A percentile compares a stretch with the other conserved stretches of the same genome.
These are phyloP conservation scores for Globisporangium barbulae DNA, from an alignment of 352 stramenopile genomes.

Conservation along the genomic window DNA sequence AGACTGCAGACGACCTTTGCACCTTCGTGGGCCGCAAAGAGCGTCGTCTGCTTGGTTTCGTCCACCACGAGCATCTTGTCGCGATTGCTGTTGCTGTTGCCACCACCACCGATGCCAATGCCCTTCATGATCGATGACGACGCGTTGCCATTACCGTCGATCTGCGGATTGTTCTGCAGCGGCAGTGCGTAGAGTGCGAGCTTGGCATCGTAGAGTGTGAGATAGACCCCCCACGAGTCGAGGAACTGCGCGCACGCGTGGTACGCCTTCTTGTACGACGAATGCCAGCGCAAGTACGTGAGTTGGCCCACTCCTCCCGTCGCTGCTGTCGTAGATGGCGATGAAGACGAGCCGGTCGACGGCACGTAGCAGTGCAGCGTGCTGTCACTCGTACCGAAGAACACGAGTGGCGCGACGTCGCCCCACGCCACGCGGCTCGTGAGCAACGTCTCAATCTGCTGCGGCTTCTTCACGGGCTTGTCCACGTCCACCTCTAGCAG, in stretches of 20 bases:
- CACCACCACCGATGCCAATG: constrained; percentile 8
- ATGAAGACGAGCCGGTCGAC: constrained; percentile 8
- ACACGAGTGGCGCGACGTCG: constrained; percentile 47
- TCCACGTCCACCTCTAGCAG: constrained; percentile 49
- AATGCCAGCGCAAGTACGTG: constrained; percentile 40
- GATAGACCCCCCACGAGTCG: constrained; percentile 66
- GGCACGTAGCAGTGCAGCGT: constrained; percentile 57
- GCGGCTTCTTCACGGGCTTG: constrained; percentile 48
- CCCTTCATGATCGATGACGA: constrained; percentile 16
- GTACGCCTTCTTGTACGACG: constrained; percentile 61
- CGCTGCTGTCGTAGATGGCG: not conserved
- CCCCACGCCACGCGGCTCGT: constrained; percentile 32
- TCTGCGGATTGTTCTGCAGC: constrained; percentile 41
- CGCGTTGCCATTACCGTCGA: constrained; percentile 29
- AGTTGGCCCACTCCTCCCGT: constrained; percentile 7
- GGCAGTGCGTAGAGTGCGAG: constrained; percentile 62
- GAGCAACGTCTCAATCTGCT: constrained; percentile 47
- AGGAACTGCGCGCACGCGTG: constrained; percentile 51
- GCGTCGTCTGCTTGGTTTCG: constrained; percentile 54
- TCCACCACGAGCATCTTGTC: constrained; percentile 40
- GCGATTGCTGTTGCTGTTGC: constrained; percentile 1
- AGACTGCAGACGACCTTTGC: constrained; percentile 47
- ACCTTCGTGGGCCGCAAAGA: constrained; percentile 57
- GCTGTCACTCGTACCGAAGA: constrained; percentile 51
- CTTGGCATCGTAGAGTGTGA: constrained; percentile 55